These are phyloP conservation scores for Metschnikowia vanudenii DNA, from an alignment of 805 yeast species.

Conservation along the genomic window DNA sequence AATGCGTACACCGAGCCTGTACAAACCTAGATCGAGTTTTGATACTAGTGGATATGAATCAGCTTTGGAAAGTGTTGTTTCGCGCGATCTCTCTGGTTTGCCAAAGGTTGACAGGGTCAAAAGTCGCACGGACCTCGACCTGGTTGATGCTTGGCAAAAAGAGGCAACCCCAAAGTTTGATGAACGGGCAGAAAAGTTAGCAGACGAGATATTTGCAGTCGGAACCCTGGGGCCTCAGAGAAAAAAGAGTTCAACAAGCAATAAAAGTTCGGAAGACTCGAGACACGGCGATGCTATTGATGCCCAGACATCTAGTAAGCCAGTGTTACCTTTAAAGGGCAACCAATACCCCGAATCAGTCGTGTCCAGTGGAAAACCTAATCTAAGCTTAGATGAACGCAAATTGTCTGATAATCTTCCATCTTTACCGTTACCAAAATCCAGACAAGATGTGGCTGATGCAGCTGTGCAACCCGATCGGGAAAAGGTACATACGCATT, in stretches of 20 bases:
- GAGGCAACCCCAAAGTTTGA: slow-evolving; percentile 22
- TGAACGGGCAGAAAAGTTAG: slow-evolving; percentile 36
- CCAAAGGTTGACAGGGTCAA: neutral
- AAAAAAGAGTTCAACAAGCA: slow-evolving; percentile 1
- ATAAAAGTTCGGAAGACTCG: neutral
- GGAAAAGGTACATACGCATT: neutral
- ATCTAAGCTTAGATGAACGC: neutral
- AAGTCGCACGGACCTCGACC: slow-evolving; percentile 7
- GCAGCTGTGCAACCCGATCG: too few relatives aligned
- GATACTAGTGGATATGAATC: slow-evolving; percentile 4
- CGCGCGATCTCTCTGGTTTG: slow-evolving; percentile 1
- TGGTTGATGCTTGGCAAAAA: slow-evolving; percentile 39
- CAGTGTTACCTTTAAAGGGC: neutral
- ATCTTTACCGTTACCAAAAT: neutral
- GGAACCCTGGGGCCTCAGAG: slow-evolving; percentile 11
- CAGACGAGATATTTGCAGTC: slow-evolving; percentile 40
- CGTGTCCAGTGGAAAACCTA: neutral
- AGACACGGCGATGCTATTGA: neutral
- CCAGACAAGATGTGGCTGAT: neutral
- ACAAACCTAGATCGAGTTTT: slow-evolving; percentile 1
- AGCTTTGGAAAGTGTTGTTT: slow-evolving; percentile 1
- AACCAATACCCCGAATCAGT: neutral
- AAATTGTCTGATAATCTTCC: neutral
- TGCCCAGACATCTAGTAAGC: neutral
- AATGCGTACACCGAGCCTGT: neutral